A percentile compares a stretch with the other conserved stretches of the same genome.
phyloP scores from a whole-genome alignment of 768 basidiomycete species.

The Polyporus arcularius region DNA sequence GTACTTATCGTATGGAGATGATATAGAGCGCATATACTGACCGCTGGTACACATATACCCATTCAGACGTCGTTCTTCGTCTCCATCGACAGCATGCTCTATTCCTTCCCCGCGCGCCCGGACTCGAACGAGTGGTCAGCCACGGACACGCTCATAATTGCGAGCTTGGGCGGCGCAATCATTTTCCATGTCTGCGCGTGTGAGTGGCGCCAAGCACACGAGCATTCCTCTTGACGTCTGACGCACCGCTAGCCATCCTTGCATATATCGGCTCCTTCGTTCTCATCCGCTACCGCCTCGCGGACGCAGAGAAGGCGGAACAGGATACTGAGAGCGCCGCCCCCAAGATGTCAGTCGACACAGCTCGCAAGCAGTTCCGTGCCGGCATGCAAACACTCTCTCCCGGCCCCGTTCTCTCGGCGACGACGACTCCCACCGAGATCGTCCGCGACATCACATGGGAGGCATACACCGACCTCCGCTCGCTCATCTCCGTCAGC shows the following conservation, averaged over 20 bases:
- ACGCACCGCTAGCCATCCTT: conserved; percentile 35
- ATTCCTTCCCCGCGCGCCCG: conserved; percentile 20
- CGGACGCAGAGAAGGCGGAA: conserved; percentile 42
- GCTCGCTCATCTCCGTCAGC: conserved; percentile 24
- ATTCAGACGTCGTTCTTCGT: conserved; percentile 63
- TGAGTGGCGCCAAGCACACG: conserved; percentile 25
- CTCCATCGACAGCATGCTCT: conserved; percentile 53
- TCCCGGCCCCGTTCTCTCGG: neutral
- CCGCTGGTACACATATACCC: neutral
- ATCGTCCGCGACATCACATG: neutral
- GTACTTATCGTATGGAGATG: too few species aligned
- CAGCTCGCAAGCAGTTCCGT: neutral
- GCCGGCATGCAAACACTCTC: neutral
- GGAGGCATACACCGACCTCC: conserved; percentile 10
- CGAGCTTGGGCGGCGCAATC: conserved; percentile 16
- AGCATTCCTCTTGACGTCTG: too few species aligned
- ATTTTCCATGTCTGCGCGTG: conserved; percentile 52
- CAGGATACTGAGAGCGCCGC: neutral
- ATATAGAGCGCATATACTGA: neutral
- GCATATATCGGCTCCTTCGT: conserved; percentile 60
- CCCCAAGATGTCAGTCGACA: neutral
- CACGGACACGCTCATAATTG: conserved; percentile 12
- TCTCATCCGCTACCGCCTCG: conserved; percentile 53
- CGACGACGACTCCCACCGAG: neutral
- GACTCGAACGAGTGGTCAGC: conserved; percentile 15